Evolutionary conservation across 1,284 basidiomycete genomes (phyloP), one percentile per base, ranked within the genome.

Genomic region (Veloporphyrellus conicus): DNA sequence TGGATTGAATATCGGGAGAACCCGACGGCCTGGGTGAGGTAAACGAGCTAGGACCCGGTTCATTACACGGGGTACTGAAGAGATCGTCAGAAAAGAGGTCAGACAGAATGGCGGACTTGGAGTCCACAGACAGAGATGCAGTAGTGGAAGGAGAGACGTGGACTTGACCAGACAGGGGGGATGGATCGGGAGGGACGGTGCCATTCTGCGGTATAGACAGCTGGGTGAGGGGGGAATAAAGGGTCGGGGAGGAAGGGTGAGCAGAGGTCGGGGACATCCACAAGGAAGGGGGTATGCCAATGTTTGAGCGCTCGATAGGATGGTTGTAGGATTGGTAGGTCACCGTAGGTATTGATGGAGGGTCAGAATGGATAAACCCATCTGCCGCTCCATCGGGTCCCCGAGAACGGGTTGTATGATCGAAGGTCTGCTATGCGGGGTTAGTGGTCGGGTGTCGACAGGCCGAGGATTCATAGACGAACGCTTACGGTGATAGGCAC

Each of bases 201-300:
- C 67, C 62, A 49, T 62, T 66, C 52, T 70, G 54, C 52, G 68
- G 64, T 64, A 74, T 54, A 60, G 58, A 52, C 45, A 61, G 53
- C 37, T 60, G 64, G 1, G 56, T 43, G 63, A 57, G 68, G 25
- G 58, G 68, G 54, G 58, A 63, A 43, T 64, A 68, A 28, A 59
- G 7, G 46, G 48, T 58, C 0, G 74, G 67, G n/a, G 71, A 70
- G 6, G 73, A 62, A 3, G 75, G 68, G 6, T 76, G 68, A 15
- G 77, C 67, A 43, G 75, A 77, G 11, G 79, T 71, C 34, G 82
- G 77, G 11, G 86, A 87, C 87, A 89, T 90, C 87, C 86, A 90
- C 39, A 88, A 68, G 36, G 84, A 86, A 4, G 87, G 85, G 41
- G 82, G 83, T 36, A 89, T 69, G 48, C 76, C 74, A 41, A 70